A percentile compares a stretch with the other conserved stretches of the same genome.
Conservation (phyloP, 2,329 filamentous ascomycete genomes). For the Periconia sp. region DNA sequence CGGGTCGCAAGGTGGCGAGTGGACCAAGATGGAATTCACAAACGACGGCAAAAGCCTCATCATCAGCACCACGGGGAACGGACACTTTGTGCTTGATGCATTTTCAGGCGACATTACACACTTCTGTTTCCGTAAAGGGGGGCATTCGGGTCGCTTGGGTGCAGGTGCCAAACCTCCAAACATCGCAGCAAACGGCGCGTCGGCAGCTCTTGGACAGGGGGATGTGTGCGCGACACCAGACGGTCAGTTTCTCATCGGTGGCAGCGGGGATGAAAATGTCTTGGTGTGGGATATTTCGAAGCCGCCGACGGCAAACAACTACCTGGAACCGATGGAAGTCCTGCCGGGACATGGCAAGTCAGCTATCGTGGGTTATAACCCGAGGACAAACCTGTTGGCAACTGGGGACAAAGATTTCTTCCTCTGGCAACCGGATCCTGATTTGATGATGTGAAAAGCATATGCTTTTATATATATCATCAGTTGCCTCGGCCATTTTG, state of each 20-base stretch:
- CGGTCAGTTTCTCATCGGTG: slow-evolving; percentile 83
- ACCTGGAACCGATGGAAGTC: slow-evolving; percentile 64
- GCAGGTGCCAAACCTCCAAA: slow-evolving; percentile 48
- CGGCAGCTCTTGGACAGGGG: slow-evolving; percentile 55
- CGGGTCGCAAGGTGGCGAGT: slow-evolving; percentile 60
- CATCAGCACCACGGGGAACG: slow-evolving; percentile 77
- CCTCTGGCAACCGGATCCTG: slow-evolving; percentile 52
- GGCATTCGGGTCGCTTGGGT: slow-evolving; percentile 48
- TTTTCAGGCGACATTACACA: slow-evolving; percentile 81
- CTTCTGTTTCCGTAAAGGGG: slow-evolving; percentile 59
- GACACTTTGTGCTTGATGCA: slow-evolving; percentile 91
- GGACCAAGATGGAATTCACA: slow-evolving; percentile 92
- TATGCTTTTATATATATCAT: no score
- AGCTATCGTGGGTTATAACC: slow-evolving; percentile 83
- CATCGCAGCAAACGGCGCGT: slow-evolving; percentile 45
- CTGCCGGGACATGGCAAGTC: slow-evolving; percentile 65
- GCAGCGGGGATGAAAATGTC: slow-evolving; percentile 69
- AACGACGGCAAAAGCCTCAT: slow-evolving; percentile 91
- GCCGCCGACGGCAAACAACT: slow-evolving; percentile 55
- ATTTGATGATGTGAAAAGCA: slow-evolving; percentile 40
- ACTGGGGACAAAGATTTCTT: slow-evolving; percentile 79
- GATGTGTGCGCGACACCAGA: slow-evolving; percentile 91
- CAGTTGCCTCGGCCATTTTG: no score
- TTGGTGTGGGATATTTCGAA: slow-evolving; percentile 80
- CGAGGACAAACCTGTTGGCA: slow-evolving; percentile 86